Conservation (phyloP, 1,284 basidiomycete species). For the Trametes pubescens region DNA sequence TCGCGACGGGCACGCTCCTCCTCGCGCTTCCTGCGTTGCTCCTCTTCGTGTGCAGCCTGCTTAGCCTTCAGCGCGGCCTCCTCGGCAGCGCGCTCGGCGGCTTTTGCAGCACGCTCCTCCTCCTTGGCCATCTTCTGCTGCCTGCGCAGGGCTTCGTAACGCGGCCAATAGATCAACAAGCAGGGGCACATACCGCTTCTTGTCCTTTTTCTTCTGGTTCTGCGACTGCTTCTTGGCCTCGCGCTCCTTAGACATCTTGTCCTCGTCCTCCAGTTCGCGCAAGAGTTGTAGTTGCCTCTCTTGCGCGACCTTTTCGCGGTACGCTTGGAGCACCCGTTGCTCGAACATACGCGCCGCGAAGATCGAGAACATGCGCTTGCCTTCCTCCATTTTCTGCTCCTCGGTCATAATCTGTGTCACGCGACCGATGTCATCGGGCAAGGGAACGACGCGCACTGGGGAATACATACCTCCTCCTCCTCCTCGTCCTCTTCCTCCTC, state of each 20-base stretch:
- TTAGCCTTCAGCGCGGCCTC: constrained; percentile 76
- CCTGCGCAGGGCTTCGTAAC: constrained; percentile 52
- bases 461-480: constrained; percentile 44
- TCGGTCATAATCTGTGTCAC: constrained; percentile 72
- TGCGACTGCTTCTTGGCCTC: constrained; percentile 96
- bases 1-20: constrained; percentile 80
- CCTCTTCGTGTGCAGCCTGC: constrained; percentile 69
- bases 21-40: constrained; percentile 73
- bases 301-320: constrained; percentile 50
- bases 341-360: constrained; percentile 99
- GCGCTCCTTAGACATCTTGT: constrained; percentile 66
- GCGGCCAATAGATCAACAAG: constrained; percentile 17
- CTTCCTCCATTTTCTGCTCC: constrained; percentile 97
- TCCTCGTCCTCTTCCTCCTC: constrained; percentile 49
- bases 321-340: constrained; percentile 87
- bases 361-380: constrained; percentile 99
- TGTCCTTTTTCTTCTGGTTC: constrained; percentile 99
- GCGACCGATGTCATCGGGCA: constrained; percentile 25
- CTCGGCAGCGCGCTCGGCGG: constrained; percentile 85
- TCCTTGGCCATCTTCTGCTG: constrained; percentile 93
- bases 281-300: constrained; percentile 63
- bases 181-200: constrained; percentile 73
- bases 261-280: constrained; percentile 65
- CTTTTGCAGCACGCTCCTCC: constrained; percentile 82
- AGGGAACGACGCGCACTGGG: constrained; percentile 16